These are phyloP conservation scores for Neocallimastix lanati DNA, from an alignment of 192 early-diverging fungal species.

Conservation along the genomic window DNA sequence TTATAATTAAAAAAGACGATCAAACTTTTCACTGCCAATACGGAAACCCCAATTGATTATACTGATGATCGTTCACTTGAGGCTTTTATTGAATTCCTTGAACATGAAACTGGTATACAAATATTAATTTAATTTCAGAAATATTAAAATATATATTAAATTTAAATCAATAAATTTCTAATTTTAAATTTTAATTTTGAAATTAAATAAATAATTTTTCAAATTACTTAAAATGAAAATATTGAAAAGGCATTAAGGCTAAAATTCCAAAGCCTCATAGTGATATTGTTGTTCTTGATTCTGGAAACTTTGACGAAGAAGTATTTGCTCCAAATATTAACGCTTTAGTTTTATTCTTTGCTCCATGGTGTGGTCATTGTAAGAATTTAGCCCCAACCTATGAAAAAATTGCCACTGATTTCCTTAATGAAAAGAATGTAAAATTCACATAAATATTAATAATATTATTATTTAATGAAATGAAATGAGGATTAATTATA, in stretches of 20 bases:
- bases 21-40: constrained; percentile 48
- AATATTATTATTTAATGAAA: too few relatives aligned
- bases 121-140: too few relatives aligned
- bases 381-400: constrained; percentile 54
- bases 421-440: constrained; percentile 57
- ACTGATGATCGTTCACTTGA: constrained; percentile 66
- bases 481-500: too few relatives aligned
- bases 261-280: constrained; percentile 51
- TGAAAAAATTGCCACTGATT: constrained; percentile 72
- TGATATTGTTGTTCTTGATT: constrained; percentile 47
- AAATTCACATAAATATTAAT: background rate
- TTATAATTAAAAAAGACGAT: too few relatives aligned
- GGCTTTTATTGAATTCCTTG: constrained; percentile 51
- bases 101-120: constrained; percentile 52
- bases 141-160: too few relatives aligned
- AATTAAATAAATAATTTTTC: too few relatives aligned
- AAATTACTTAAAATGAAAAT: too few relatives aligned
- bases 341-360: constrained; percentile 83
- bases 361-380: constrained; percentile 51
- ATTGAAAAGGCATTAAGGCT: constrained; percentile 24
- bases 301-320: constrained; percentile 54
- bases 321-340: constrained; percentile 49
- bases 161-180: too few relatives aligned
- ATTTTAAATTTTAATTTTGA: too few relatives aligned
- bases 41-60: constrained; percentile 59